Evolutionary conservation across 176 grass and related monocot genomes (phyloP).

Genomic region (Themeda triandra): DNA sequence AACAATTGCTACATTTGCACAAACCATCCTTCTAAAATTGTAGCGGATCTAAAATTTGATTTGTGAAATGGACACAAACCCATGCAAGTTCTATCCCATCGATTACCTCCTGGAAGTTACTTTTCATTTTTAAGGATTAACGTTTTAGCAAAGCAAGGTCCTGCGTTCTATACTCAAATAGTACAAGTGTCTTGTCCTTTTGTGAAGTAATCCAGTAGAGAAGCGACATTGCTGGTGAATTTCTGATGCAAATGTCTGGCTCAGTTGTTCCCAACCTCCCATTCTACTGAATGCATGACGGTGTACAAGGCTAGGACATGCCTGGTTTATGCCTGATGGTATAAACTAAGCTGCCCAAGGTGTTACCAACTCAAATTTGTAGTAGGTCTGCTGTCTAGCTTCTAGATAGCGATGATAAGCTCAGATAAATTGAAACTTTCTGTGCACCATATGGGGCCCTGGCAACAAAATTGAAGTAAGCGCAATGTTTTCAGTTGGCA

Average conservation of each 20-base stretch:
- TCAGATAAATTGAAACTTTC: too few relatives aligned
- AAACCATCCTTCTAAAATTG: slow-evolving; percentile 23
- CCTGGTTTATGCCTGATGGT: too few relatives aligned
- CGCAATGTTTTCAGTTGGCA: too few relatives aligned
- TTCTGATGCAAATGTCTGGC: neutral
- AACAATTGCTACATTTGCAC: slow-evolving; percentile 19
- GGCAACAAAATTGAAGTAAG: too few relatives aligned
- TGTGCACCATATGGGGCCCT: too few relatives aligned
- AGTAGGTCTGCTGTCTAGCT: too few relatives aligned
- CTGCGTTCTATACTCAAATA: neutral
- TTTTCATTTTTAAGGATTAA: neutral
- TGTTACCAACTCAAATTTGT: too few relatives aligned
- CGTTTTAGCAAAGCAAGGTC: neutral
- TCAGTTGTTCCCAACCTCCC: neutral
- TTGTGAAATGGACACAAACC: slow-evolving; percentile 6
- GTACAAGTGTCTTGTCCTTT: neutral
- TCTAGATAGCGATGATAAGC: too few relatives aligned
- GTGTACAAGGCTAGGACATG: too few relatives aligned
- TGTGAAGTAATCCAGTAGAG: neutral
- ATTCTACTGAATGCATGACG: neutral
- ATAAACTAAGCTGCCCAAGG: too few relatives aligned
- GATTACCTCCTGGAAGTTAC: neutral
- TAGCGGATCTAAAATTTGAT: neutral
- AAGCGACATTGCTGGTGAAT: neutral
- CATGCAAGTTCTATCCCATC: neutral